Evolutionary conservation across 1,284 basidiomycete species (phyloP).

Genomic region (Heterobasidion parviporum): DNA sequence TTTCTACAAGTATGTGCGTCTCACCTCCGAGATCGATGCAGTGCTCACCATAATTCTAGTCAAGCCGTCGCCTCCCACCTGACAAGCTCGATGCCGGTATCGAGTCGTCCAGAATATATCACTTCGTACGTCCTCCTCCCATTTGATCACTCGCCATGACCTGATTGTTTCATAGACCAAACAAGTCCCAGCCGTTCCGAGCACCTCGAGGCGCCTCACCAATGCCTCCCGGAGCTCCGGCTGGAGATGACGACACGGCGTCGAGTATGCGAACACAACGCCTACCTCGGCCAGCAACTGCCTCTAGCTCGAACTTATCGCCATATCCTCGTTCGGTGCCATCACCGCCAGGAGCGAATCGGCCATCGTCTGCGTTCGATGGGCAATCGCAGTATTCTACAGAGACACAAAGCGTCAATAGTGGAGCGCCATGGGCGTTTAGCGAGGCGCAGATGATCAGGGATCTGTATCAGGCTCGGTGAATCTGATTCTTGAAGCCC

Average conservation of each 20-base stretch:
- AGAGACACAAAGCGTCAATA: background rate
- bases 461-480: slow-evolving; percentile 2
- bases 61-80: slow-evolving; percentile 18
- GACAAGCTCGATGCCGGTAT: background rate
- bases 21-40: background rate
- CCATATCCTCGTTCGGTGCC: background rate
- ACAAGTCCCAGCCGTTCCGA: background rate
- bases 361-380: background rate
- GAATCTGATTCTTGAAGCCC: background rate
- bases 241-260: background rate
- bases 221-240: background rate
- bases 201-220: background rate
- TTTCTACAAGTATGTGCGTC: slow-evolving; percentile 45
- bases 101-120: too few relatives aligned
- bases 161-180: background rate
- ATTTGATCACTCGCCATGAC: background rate
- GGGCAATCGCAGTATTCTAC: background rate
- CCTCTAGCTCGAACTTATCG: background rate
- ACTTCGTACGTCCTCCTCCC: too few relatives aligned
- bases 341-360: background rate
- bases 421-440: slow-evolving; percentile 2
- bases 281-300: background rate
- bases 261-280: too few relatives aligned
- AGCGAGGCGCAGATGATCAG: slow-evolving; percentile 7
- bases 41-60: slow-evolving; percentile 6